phyloP scores from a whole-genome alignment of 2,329 filamentous ascomycete species.

The Ustulina deusta region DNA sequence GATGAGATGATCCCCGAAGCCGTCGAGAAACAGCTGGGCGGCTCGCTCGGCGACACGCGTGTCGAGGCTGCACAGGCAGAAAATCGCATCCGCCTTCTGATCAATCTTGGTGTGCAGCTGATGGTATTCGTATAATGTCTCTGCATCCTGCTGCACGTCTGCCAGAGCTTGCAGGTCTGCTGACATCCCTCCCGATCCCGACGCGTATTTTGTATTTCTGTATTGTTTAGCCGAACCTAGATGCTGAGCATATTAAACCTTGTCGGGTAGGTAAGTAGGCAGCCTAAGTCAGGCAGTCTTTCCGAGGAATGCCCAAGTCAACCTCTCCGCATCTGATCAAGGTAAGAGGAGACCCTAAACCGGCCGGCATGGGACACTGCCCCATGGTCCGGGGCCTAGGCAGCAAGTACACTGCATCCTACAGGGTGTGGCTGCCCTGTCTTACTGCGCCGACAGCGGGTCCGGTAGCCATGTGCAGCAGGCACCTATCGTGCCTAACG shows the following conservation, averaged over 20 bases:
- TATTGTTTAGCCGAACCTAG: neutral
- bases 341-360: neutral
- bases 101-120: slow-evolving; percentile 54
- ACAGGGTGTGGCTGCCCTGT: neutral
- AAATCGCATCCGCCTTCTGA: slow-evolving; percentile 56
- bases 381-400: no score
- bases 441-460: slow-evolving; percentile 8
- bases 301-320: neutral
- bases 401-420: no score
- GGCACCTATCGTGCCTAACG: no score
- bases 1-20: slow-evolving; percentile 55
- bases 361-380: neutral
- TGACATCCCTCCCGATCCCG: slow-evolving; percentile 10
- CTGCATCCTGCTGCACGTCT: slow-evolving; percentile 51
- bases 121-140: slow-evolving; percentile 59
- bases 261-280: neutral
- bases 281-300: neutral
- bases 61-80: slow-evolving; percentile 62
- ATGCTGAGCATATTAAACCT: neutral
- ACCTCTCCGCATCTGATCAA: neutral
- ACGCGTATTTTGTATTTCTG: neutral
- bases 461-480: slow-evolving; percentile 11
- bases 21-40: slow-evolving; percentile 57
- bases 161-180: slow-evolving; percentile 2
- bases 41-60: slow-evolving; percentile 58